These are phyloP conservation scores for Yamadazyma atlantica DNA, from an alignment of 1,139 yeast genomes.

Conservation along the genomic window DNA sequence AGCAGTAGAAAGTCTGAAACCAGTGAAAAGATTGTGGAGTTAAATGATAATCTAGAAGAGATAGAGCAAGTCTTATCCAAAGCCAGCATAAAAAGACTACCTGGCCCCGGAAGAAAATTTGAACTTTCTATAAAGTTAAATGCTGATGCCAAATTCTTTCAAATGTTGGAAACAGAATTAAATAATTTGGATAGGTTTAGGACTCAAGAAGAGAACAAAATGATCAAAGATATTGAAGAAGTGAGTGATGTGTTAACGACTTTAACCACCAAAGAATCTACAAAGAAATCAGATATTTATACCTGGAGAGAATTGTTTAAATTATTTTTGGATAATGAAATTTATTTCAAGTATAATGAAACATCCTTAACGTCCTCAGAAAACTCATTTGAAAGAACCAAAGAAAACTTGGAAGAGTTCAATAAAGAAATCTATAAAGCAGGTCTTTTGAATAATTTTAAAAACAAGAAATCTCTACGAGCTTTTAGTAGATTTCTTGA, in stretches of 20 bases:
- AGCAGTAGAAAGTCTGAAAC: not conserved
- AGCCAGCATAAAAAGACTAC: slow-evolving; percentile 10
- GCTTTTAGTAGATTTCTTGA: slow-evolving; percentile 53
- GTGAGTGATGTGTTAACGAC: slow-evolving; percentile 41
- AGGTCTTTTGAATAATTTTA: slow-evolving; percentile 43
- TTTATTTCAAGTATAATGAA: slow-evolving; percentile 61
- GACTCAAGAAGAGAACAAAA: slow-evolving; percentile 41
- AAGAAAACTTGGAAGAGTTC: slow-evolving; percentile 44
- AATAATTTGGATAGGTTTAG: slow-evolving; percentile 49
- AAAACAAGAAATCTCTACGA: slow-evolving; percentile 44
- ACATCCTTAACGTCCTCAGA: slow-evolving; percentile 39
- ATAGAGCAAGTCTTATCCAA: slow-evolving; percentile 7
- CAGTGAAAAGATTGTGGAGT: not conserved
- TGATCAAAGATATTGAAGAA: slow-evolving; percentile 42
- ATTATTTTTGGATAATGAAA: slow-evolving; percentile 63
- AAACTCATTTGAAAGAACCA: slow-evolving; percentile 34
- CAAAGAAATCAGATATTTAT: slow-evolving; percentile 55
- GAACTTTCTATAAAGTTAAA: slow-evolving; percentile 41
- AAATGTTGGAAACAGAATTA: slow-evolving; percentile 57
- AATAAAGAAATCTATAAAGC: slow-evolving; percentile 41
- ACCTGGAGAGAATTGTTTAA: slow-evolving; percentile 72
- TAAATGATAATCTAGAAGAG: not conserved
- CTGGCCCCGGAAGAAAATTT: slow-evolving; percentile 12
- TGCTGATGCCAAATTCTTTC: slow-evolving; percentile 54
- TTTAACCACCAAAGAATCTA: slow-evolving; percentile 28